These are phyloP conservation scores for Cyberlindnera nakhonratchasimensis DNA, from an alignment of 805 yeast genomes.

Conservation along the genomic window DNA sequence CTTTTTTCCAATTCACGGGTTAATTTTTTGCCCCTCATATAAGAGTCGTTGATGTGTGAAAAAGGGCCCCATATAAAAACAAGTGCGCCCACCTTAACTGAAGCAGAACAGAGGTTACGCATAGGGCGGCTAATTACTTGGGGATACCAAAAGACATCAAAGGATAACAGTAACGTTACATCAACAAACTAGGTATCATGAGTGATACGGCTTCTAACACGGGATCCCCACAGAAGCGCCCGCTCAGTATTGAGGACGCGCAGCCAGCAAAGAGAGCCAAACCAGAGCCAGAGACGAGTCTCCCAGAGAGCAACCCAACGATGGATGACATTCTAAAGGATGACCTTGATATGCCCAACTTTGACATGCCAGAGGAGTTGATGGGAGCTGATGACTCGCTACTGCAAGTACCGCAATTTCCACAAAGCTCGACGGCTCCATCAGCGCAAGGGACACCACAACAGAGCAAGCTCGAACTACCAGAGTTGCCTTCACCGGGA, in stretches of 20 bases:
- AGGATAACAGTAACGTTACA: no score
- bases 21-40: no score
- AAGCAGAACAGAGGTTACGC: no score
- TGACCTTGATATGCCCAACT: constrained; percentile 10
- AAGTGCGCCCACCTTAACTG: no score
- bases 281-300: background rate
- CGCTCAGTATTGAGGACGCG: constrained; percentile 1
- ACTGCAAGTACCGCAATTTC: constrained; percentile 8
- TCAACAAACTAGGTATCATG: no score
- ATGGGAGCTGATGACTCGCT: constrained; percentile 1
- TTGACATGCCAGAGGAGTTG: constrained; percentile 1
- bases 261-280: constrained; percentile 14
- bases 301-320: constrained; percentile 8
- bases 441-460: constrained; percentile 7
- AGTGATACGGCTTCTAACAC: background rate
- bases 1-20: background rate
- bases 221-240: constrained; percentile 19
- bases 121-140: no score
- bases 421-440: background rate
- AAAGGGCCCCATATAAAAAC: background rate
- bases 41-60: no score
- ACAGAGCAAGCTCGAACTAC: constrained; percentile 4
- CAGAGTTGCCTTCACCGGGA: constrained; percentile 1
- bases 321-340: constrained; percentile 17
- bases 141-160: background rate